These are phyloP conservation scores for Fusarium graminum DNA, from an alignment of 2,329 filamentous ascomycete species.

Conservation along the genomic window DNA sequence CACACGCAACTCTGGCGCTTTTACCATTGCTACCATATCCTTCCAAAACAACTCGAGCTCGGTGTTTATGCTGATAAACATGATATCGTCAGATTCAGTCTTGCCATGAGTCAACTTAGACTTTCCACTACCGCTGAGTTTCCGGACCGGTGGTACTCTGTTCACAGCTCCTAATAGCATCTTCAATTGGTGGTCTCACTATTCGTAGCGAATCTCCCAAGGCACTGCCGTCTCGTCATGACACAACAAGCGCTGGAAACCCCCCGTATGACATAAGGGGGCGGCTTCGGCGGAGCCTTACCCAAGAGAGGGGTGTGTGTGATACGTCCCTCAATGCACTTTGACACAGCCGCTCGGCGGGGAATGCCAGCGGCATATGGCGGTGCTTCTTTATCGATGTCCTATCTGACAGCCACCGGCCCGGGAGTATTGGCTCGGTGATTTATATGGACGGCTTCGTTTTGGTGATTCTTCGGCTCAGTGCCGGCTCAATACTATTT, in stretches of 20 bases:
- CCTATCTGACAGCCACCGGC: slow-evolving; percentile 43
- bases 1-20: background rate
- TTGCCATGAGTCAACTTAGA: background rate
- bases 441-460: slow-evolving; percentile 17
- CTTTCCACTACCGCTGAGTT: slow-evolving; percentile 17
- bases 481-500: slow-evolving; percentile 24
- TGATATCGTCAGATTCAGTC: background rate
- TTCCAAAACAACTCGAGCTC: background rate
- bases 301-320: slow-evolving; percentile 31
- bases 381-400: slow-evolving; percentile 28
- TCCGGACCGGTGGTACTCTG: slow-evolving; percentile 26
- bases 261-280: slow-evolving; percentile 40
- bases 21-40: background rate
- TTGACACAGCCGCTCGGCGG: slow-evolving; percentile 43
- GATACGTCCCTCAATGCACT: slow-evolving; percentile 16
- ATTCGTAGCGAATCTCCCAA: slow-evolving; percentile 20
- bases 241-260: slow-evolving; percentile 14
- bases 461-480: slow-evolving; percentile 16
- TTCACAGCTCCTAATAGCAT: background rate
- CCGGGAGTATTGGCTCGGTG: slow-evolving; percentile 42
- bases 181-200: slow-evolving; percentile 11
- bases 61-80: background rate
- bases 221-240: slow-evolving; percentile 36
- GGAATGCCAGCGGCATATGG: slow-evolving; percentile 44
- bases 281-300: slow-evolving; percentile 45